phyloP scores from a whole-genome alignment of 2,329 filamentous ascomycete genomes.

The Grosmannia huntii region DNA sequence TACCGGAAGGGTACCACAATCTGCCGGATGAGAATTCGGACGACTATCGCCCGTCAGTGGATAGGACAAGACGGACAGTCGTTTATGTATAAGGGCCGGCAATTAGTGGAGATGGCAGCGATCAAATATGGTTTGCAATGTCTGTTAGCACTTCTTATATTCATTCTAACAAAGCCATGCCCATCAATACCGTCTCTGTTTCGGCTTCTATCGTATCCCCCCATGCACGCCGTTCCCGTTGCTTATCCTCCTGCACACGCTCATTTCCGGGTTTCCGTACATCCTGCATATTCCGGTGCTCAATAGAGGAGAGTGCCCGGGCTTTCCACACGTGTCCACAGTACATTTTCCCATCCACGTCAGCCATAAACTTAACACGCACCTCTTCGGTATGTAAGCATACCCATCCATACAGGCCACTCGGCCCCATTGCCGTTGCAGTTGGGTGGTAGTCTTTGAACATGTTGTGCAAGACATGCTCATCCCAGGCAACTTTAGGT shows the following conservation, averaged over 20 bases:
- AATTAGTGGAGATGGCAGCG: too few relatives aligned
- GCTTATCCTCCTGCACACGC: neutral
- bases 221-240: neutral
- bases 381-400: neutral
- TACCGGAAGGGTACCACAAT: too few relatives aligned
- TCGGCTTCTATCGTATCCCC: neutral
- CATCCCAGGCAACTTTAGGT: neutral
- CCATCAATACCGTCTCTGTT: neutral
- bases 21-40: too few relatives aligned
- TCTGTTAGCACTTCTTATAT: neutral
- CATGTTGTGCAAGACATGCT: neutral
- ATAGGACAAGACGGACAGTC: too few relatives aligned
- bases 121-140: neutral
- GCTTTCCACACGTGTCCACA: neutral
- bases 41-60: too few relatives aligned
- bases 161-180: too few relatives aligned
- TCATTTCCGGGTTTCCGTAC: neutral
- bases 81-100: too few relatives aligned
- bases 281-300: neutral
- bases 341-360: neutral
- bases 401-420: neutral
- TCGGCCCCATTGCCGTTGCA: neutral
- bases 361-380: neutral
- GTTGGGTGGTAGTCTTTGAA: neutral
- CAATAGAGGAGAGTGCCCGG: neutral